Percentiles rank a stretch among this genome's conserved stretches.
phyloP scores from a whole-genome alignment of 2,329 filamentous ascomycete genomes.

The Phaeosphaeria sp. region DNA sequence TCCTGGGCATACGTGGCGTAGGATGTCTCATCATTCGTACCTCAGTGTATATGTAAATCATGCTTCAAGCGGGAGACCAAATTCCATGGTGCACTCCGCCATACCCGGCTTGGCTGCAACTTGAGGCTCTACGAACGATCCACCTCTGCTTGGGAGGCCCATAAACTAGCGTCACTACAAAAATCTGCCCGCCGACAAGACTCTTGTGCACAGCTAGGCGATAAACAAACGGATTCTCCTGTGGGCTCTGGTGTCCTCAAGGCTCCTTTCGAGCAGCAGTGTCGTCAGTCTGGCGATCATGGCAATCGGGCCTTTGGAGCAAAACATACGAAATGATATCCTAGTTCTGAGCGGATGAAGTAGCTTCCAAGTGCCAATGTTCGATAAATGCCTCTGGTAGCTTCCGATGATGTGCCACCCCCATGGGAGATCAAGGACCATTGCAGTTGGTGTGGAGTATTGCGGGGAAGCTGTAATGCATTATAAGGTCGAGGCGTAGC shows the following conservation, averaged over 20 bases:
- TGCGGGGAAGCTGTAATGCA: neutral
- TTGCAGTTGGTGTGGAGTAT: neutral
- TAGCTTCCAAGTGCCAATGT: constrained; percentile 1
- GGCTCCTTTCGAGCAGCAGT: too few species aligned
- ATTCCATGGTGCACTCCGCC: neutral
- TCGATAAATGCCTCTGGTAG: neutral
- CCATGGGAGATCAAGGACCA: neutral
- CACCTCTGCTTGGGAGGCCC: neutral
- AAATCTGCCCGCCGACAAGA: neutral
- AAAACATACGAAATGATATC: neutral
- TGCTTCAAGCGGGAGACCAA: neutral
- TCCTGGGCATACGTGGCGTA: neutral
- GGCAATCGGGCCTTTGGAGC: neutral
- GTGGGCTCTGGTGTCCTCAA: neutral
- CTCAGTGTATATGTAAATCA: neutral
- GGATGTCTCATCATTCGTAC: neutral
- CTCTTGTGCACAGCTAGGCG: neutral
- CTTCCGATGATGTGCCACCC: neutral
- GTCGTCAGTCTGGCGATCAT: neutral
- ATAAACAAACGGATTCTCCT: neutral
- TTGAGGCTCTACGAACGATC: neutral
- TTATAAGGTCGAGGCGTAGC: neutral
- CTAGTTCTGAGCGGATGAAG: neutral
- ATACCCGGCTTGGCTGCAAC: constrained; percentile 5
- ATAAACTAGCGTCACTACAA: neutral